Evolutionary conservation across 192 early-diverging fungal genomes (phyloP), one percentile per base, ranked within the genome.

Genomic region (Hyaloraphidium curvatum): DNA sequence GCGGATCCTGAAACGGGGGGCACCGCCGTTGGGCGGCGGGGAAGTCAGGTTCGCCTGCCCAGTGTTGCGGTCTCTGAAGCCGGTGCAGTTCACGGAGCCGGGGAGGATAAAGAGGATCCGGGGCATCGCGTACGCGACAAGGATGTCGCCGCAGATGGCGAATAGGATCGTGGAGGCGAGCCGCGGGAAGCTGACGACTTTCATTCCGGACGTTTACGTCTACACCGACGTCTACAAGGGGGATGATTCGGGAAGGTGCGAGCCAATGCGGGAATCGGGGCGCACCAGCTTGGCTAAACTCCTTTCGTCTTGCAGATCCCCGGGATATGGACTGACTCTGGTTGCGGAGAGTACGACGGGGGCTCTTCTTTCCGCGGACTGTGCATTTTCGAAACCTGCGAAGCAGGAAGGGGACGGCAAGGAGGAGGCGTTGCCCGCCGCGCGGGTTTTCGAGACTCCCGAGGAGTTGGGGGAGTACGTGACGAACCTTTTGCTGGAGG

Each of bases 191-290:
- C 68, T 98, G 50, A 94, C 91, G 50, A 76, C 78, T 55, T 96
- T 83, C 65, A 92, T 96, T 55, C 91, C 91, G 2, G 91, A 98
- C 62, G 85, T 98, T 29, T 94, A 93, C 61, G 81, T 98, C 51
- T 94, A 91, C 66, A 91, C 94, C 23, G 94, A 96, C 67, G 86
- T 92, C 40, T 95, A 85, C 64, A 90, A 91, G 61, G 91, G 94
- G n/a, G 83, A 80, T 4, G 90, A 97, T 55, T 81, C 83, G 16
- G 91, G 94, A 29, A 31, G 37, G 56, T 67, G 39, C 17, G 55
- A 11, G n/a, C n/a, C 4, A 2, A 14, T 17, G 29, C 22, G 3
- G 2, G 31, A 25, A 11, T 7, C n/a, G n/a, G 33, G n/a, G 14
- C 39, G 16, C 17, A 54, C 30, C 31, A 1, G n/a, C 2, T 52